Base-by-base conservation (phyloP, 495 filamentous ascomycete genomes). In the Melanomma pulvis-pyrius region DNA sequence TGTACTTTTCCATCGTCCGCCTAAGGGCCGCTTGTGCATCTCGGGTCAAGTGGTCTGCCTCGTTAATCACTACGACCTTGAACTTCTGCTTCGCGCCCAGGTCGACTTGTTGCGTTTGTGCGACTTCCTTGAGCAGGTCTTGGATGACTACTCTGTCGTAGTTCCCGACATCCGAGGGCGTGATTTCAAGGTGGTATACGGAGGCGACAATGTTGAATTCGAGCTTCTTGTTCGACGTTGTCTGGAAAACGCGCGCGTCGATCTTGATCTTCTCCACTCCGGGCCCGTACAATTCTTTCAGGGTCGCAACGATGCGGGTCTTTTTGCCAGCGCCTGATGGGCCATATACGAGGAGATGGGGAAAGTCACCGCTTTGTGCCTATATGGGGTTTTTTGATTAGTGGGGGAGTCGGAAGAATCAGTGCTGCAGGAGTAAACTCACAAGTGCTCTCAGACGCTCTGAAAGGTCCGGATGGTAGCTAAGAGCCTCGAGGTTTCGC, bases 1-100 rank as follows among this genome's bases (percentile, higher is more conserved):
- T 92, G 79, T 98, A 98, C 81, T 98, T 98, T 80, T 98, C 94
- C 94, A 98, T 98, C 0, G 94, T 98, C 60, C 94, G 83, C 74
- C 94, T 85, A 74, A 98, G 81, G 54, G 94, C 94, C 0, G 96
- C 96, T 78, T 98, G 94, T 7, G 94, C 94, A 84, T 98, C 94
- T 46, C 94, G 80, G 0, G 89, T 96, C 51, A 98, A 80, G 71
- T 96, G 90, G 71, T 98, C 96, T n/a, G 94, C 94, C 79, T 98
- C 94, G 73, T 98, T 98, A 81, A 98, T 97, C 36, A 98, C 92
- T 1, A 98, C 96, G 13, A 98, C 92, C 80, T 98, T 98, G 81
- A 98, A 98, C 48, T 87, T 84, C 75, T 98, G 94, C 74, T 87
- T 90, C 28, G 96, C 94, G 7, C 84, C 77, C 61, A 91, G 82